phyloP scores from a whole-genome alignment of 192 early-diverging fungal species.

The Podila epicladia region DNA sequence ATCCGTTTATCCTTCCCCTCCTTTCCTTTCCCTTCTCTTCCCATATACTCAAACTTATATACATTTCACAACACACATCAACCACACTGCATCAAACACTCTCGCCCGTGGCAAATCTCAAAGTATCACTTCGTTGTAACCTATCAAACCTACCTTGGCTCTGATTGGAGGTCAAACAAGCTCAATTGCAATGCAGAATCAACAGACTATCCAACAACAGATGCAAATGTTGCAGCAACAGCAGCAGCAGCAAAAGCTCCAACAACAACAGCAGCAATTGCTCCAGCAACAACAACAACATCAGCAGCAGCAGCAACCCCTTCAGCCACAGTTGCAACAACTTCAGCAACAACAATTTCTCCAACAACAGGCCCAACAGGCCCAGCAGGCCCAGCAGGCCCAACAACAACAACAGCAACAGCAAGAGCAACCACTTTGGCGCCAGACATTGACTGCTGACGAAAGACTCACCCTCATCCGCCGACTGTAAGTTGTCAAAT shows the following conservation, averaged over 20 bases:
- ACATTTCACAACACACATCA: background rate
- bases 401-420: conserved; percentile 22
- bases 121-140: no score
- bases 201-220: background rate
- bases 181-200: conserved; percentile 7
- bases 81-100: background rate
- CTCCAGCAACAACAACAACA: conserved; percentile 2
- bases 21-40: background rate
- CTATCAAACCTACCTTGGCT: no score
- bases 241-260: conserved; percentile 11
- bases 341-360: conserved; percentile 19
- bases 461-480: conserved; percentile 29
- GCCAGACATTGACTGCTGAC: conserved; percentile 11
- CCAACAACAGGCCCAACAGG: conserved; percentile 4
- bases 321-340: conserved; percentile 11
- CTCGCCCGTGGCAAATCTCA: background rate
- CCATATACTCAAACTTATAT: background rate
- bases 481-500: conserved; percentile 17
- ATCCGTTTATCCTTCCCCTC: background rate
- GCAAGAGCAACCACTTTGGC: conserved; percentile 17
- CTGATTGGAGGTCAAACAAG: background rate
- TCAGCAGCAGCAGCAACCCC: background rate
- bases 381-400: background rate
- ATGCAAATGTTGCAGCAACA: conserved; percentile 3
- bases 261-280: conserved; percentile 10